Evolutionary conservation across 2,329 filamentous ascomycete genomes (phyloP).

Genomic region (Stromatinia cepivora): DNA sequence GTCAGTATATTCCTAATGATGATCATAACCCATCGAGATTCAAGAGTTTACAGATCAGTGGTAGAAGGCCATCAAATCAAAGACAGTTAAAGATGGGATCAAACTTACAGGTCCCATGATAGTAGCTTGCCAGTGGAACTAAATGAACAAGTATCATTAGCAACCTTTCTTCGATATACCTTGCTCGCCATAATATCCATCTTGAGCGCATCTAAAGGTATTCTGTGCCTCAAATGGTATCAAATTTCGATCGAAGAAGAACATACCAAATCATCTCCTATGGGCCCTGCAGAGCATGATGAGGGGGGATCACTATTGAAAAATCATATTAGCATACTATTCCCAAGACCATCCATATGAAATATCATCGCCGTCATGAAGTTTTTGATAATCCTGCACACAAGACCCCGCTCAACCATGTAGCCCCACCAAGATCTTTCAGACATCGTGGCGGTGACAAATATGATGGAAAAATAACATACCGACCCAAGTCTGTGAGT

Average conservation of each 20-base stretch:
- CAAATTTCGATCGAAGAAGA: conserved; percentile 24
- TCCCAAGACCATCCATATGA: conserved; percentile 16
- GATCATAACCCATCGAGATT: conserved; percentile 25
- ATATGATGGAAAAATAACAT: conserved; percentile 44
- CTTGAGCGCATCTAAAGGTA: conserved; percentile 31
- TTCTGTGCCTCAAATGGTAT: conserved; percentile 28
- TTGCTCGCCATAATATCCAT: conserved; percentile 24
- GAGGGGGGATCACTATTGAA: conserved; percentile 85
- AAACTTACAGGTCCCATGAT: conserved; percentile 97
- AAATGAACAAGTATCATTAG: conserved; percentile 40
- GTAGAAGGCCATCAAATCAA: not conserved
- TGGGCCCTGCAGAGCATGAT: conserved; percentile 95
- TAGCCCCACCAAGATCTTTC: conserved; percentile 35
- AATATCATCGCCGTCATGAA: conserved; percentile 27
- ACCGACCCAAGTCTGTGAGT: conserved; percentile 87
- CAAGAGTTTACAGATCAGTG: conserved; percentile 23
- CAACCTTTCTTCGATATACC: conserved; percentile 22
- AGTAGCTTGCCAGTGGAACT: conserved; percentile 99
- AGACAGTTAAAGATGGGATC: conserved; percentile 33
- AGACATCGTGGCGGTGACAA: conserved; percentile 28
- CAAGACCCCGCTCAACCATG: conserved; percentile 39
- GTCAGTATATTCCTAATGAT: conserved; percentile 4
- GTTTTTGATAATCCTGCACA: conserved; percentile 41
- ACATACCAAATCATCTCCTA: conserved; percentile 96
- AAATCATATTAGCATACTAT: conserved; percentile 32